Evolutionary conservation across 1,139 yeast genomes (phyloP), one percentile per base, ranked within the genome.

Genomic region (Candida pseudoviswanathii): DNA sequence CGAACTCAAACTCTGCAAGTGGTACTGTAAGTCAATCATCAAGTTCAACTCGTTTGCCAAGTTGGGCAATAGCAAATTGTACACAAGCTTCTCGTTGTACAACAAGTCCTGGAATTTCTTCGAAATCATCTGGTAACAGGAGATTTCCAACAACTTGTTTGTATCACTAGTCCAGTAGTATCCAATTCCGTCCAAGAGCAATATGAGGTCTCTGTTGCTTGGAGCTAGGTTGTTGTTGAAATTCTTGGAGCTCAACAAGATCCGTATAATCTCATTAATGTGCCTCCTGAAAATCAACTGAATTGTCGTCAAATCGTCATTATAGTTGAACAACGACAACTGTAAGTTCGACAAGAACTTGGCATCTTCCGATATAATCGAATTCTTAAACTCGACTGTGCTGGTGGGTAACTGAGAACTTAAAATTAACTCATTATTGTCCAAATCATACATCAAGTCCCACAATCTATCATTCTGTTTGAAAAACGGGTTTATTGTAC

Each of bases 401-500:
- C 22, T 25, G 5, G 22, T 11, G 2, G 45, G 29, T 11, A 50
- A 36, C 58, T 48, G 68, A 53, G 57, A 64, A 41, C 76, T 67
- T 30, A 77, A 51, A 25, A 55, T 70, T 57, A 70, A 70, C 66
- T 77, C 82, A 61, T 67, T 78, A 46, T 65, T 57, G 56, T 84
- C 87, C 52, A 83, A 65, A 59, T 84, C 86, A 53, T 82, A 79
- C 46, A 84, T 63, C 22, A 84, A 64, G 58, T 84, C 89, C 86
- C 86, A 84, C 41, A 75, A 58, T 50, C 70, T 71, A 39, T 83
- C 82, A 57, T 82, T 84, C 46, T 72, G 66, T 54, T 81, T 82
- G 67, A 84, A 84, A 48, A 85, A 82, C 9, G 87, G 86, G 63
- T 84, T 84, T 55, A 84, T 82, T 44, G 85, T 85, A 8, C 89